Base-by-base conservation (phyloP, 208 protist genomes). In the Leishmania major region DNA sequence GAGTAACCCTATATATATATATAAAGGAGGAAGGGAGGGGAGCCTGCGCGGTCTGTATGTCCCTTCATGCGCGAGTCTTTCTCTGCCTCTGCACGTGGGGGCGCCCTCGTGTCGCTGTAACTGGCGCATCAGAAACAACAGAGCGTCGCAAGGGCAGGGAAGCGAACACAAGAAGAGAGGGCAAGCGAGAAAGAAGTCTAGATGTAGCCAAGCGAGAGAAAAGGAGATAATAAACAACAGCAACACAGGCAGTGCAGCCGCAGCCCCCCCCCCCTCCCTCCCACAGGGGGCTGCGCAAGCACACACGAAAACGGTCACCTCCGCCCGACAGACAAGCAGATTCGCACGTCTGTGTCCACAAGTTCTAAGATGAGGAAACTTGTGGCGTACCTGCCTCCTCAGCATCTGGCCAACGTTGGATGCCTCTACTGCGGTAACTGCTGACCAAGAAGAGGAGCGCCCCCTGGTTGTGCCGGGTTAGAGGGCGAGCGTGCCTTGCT, bases 401-500 rank as follows among this genome's bases (percentile, higher is more conserved):
- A 22, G 11, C 25, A 51, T 45, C 45, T 31, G n/a, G 45, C 0
- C 37, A 45, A 37, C 25, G 25, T 17, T 35, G 45, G n/a, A 4
- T 74, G 40, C 25, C 35, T 37, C 69, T 74, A 74, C 45, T 53
- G 25, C 69, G 69, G 25, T 25, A 45, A 31, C 28, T 19, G 45
- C 69, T 74, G 69, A 51, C 43, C 45, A 47, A 22, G 66, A 47
- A 74, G 43, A 74, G 43, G 49, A n/a, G 45, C 22, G 47, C 73
- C 69, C 40, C 31, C 31, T 49, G 15, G 43, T 15, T 28, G 19
- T 4, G 71, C 55, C 57, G 31, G 13, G 47, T 67, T 71, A 15
- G 77, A 74, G 2, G 77, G 78, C 15, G 83, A 82, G 25, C 66
- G 73, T 15, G 53, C 62, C 59, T 86, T 86, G 78, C 73, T 67